A percentile compares a stretch with the other conserved stretches of the same genome.
Evolutionary conservation across 2,329 filamentous ascomycete genomes (phyloP).

Genomic region (Stenocarpella maydis): DNA sequence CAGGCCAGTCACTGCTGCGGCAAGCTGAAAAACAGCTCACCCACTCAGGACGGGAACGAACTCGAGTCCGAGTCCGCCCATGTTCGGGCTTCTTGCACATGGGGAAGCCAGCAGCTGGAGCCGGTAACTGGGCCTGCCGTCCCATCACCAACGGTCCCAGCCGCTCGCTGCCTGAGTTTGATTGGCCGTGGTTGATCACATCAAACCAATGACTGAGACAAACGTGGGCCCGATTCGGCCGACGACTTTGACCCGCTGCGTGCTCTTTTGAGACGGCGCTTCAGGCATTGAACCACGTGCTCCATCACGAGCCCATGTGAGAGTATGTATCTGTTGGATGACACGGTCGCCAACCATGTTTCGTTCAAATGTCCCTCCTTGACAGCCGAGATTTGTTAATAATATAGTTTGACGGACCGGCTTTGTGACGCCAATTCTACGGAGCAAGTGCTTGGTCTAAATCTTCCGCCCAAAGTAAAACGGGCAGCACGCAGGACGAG

Average conservation of each 20-base stretch:
- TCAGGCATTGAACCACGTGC: constrained; percentile 7
- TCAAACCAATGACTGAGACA: constrained; percentile 9
- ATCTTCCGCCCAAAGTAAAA: not conserved
- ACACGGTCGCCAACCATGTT: not conserved
- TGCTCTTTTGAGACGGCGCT: not conserved
- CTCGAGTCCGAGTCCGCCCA: constrained; percentile 8
- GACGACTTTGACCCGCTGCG: not conserved
- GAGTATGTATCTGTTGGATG: not conserved
- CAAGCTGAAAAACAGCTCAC: not conserved
- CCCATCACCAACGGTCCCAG: not conserved
- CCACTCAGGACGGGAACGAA: not conserved
- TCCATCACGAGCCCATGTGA: not conserved
- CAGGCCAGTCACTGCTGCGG: not conserved
- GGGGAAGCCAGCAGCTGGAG: not conserved
- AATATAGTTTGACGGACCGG: not conserved
- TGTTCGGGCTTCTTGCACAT: too few relatives aligned
- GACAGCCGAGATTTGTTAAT: not conserved
- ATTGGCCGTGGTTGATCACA: constrained; percentile 21
- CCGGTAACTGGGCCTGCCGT: not conserved
- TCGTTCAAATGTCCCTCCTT: not conserved
- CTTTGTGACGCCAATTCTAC: not conserved
- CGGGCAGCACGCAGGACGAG: not conserved
- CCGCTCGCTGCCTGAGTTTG: constrained; percentile 4
- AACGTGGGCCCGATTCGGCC: constrained; percentile 1
- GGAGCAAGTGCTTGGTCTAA: not conserved